Evolutionary conservation across 495 filamentous ascomycete species (phyloP).

Genomic region (Neurospora tetraspora): DNA sequence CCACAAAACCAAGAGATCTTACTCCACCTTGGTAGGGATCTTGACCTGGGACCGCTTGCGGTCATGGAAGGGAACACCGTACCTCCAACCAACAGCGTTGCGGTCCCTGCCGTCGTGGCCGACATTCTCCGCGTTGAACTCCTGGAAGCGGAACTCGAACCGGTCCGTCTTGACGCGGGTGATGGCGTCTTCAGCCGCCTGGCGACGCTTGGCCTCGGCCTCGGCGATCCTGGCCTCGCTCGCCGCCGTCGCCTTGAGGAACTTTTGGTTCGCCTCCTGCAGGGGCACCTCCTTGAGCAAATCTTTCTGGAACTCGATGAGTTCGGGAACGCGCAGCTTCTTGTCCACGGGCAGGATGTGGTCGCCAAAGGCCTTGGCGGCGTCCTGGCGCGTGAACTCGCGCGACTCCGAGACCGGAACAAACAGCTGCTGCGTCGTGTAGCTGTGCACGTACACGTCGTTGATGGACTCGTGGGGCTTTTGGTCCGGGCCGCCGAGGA

Average conservation of each 20-base stretch:
- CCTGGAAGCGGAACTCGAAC: slow-evolving; percentile 74
- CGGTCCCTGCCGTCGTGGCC: slow-evolving; percentile 40
- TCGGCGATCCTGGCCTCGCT: slow-evolving; percentile 25
- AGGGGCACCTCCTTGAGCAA: slow-evolving; percentile 2
- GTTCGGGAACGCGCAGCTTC: slow-evolving; percentile 80
- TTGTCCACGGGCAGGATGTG: slow-evolving; percentile 70
- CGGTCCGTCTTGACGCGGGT: slow-evolving; percentile 38
- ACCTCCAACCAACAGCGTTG: slow-evolving; percentile 49
- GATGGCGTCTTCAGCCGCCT: slow-evolving; percentile 31
- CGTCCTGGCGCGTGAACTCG: slow-evolving; percentile 79
- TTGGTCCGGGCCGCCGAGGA: slow-evolving; percentile 8
- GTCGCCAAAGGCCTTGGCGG: slow-evolving; percentile 69
- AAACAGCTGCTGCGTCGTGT: slow-evolving; percentile 78
- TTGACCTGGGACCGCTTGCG: slow-evolving; percentile 35
- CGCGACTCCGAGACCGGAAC: slow-evolving; percentile 84
- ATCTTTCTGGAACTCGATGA: slow-evolving; percentile 55
- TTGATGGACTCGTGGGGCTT: slow-evolving; percentile 75
- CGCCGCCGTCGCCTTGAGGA: slow-evolving; percentile 17
- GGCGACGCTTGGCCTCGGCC: slow-evolving; percentile 31
- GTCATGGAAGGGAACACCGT: slow-evolving; percentile 41
- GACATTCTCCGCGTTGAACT: slow-evolving; percentile 40
- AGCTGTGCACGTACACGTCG: slow-evolving; percentile 73
- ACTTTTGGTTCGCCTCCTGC: slow-evolving; percentile 29
- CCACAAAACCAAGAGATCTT: background rate
- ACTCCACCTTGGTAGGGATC: slow-evolving; percentile 36